phyloP scores from a whole-genome alignment of 345 rosid species.

The Hypericum perforatum region DNA sequence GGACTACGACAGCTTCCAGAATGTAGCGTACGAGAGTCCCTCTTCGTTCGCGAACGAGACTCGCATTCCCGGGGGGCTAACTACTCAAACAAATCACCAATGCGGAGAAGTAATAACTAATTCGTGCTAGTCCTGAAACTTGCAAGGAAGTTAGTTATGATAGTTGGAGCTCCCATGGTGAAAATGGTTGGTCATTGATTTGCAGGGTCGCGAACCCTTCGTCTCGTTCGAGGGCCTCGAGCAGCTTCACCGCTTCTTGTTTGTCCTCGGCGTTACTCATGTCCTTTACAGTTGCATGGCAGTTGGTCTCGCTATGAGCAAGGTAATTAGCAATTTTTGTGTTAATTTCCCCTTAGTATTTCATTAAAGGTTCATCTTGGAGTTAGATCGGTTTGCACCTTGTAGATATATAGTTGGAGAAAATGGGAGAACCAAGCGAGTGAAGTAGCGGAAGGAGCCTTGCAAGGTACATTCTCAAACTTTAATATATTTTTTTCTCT shows the following conservation, averaged over 20 bases:
- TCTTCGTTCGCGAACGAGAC: slow-evolving; percentile 34
- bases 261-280: slow-evolving; percentile 86
- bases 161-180: no score
- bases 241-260: slow-evolving; percentile 83
- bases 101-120: slow-evolving; percentile 56
- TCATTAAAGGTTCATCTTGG: not conserved
- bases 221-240: slow-evolving; percentile 75
- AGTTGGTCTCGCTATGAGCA: slow-evolving; percentile 87
- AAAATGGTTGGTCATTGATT: not conserved
- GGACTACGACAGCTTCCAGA: slow-evolving; percentile 36
- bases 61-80: slow-evolving; percentile 39
- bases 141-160: no score
- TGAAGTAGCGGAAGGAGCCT: slow-evolving; percentile 36
- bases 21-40: slow-evolving; percentile 29
- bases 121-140: no score
- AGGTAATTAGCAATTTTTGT: slow-evolving; percentile 31
- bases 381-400: slow-evolving; percentile 3
- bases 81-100: slow-evolving; percentile 32
- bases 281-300: slow-evolving; percentile 80
- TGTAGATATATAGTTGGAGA: slow-evolving; percentile 88
- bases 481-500: no score
- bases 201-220: slow-evolving; percentile 86
- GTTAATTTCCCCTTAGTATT: not conserved
- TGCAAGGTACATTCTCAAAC: slow-evolving; percentile 38
- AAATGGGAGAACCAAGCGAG: slow-evolving; percentile 73